phyloP scores from a whole-genome alignment of 2,329 filamentous ascomycete genomes.

The Talaromyces sp. region DNA sequence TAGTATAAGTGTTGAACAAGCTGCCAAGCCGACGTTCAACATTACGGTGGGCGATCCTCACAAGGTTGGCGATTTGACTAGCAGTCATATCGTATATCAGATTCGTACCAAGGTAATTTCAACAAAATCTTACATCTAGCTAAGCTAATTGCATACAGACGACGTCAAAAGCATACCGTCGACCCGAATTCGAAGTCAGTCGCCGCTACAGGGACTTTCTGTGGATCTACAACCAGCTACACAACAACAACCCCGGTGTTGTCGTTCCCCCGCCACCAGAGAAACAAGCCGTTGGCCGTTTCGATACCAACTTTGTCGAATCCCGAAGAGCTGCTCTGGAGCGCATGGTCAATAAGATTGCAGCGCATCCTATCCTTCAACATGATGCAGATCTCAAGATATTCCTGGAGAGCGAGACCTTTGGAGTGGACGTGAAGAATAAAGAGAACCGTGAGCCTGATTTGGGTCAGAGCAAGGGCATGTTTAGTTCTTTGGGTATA shows the following conservation, averaged over 20 bases:
- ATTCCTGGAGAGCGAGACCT: slow-evolving; percentile 92
- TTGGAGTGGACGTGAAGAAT: slow-evolving; percentile 96
- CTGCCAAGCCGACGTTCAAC: slow-evolving; percentile 83
- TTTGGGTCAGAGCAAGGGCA: slow-evolving; percentile 84
- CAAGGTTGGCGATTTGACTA: slow-evolving; percentile 95
- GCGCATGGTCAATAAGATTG: slow-evolving; percentile 96
- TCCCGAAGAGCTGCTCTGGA: slow-evolving; percentile 85
- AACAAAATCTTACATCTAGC: slow-evolving; percentile 15
- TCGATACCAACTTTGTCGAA: slow-evolving; percentile 96
- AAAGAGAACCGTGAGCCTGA: slow-evolving; percentile 88
- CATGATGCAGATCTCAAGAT: slow-evolving; percentile 93
- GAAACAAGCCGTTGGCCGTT: slow-evolving; percentile 94
- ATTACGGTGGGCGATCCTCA: slow-evolving; percentile 94
- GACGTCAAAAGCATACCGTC: slow-evolving; percentile 90
- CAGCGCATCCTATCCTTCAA: slow-evolving; percentile 82
- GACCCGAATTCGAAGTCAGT: slow-evolving; percentile 88
- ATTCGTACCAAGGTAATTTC: slow-evolving; percentile 78
- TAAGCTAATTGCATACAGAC: slow-evolving; percentile 55
- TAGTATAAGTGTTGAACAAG: slow-evolving; percentile 87
- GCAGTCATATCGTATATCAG: slow-evolving; percentile 95
- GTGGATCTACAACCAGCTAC: slow-evolving; percentile 93
- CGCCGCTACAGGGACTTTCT: slow-evolving; percentile 93
- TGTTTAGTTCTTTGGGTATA: slow-evolving; percentile 80
- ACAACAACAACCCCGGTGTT: slow-evolving; percentile 90
- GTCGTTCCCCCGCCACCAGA: slow-evolving; percentile 95